Base-by-base conservation (phyloP, 768 basidiomycete species). In the Rhodotorula graminis region DNA sequence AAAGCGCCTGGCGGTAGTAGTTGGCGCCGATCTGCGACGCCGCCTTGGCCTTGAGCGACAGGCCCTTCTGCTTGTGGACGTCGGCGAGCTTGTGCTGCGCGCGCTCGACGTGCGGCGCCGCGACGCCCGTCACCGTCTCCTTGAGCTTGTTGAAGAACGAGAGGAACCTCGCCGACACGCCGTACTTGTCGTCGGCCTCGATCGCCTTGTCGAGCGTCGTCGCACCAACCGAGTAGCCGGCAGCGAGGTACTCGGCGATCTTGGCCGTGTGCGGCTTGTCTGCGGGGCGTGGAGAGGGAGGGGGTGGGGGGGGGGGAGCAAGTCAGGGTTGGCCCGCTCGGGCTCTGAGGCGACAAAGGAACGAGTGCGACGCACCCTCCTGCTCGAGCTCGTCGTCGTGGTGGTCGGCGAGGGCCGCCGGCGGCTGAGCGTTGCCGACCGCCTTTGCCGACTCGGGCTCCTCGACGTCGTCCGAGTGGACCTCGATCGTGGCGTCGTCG, bases 181-280 rank as follows among this genome's bases (percentile, higher is more conserved):
- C 95, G 73, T 91, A 88, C 80, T 90, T 64, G 88, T 60, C 33
- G 79, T 83, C 82, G 69, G 82, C 77, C 64, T 81, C 82, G 71
- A 84, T 83, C 25, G 83, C 83, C 67, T 80, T 79, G 76, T 89
- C 84, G 59, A 98, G 84, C 76, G 93, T 85, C 61, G 84, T 79
- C 79, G 98, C 94, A 27, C 88, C 87, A 40, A 98, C 85, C 63
- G 79, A 78, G 82, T 98, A 97, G 3, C 95, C 96, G 78, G 87
- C 88, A 3, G 95, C 92, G 58, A 99, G 86, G 81, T 94, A 92
- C 81, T 97, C 95, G 42, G 95, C 94, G 40, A 90, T 90, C 78
- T 96, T 92, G 87, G 79, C 72, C 69, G 72, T 66, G 31, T 61
- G 70, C 1, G 95, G 95, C 83, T 99, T 99, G 81, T 95, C 93